These are phyloP conservation scores for Pestalotiopsis sp. DNA, from an alignment of 2,329 filamentous ascomycete species.

Conservation along the genomic window DNA sequence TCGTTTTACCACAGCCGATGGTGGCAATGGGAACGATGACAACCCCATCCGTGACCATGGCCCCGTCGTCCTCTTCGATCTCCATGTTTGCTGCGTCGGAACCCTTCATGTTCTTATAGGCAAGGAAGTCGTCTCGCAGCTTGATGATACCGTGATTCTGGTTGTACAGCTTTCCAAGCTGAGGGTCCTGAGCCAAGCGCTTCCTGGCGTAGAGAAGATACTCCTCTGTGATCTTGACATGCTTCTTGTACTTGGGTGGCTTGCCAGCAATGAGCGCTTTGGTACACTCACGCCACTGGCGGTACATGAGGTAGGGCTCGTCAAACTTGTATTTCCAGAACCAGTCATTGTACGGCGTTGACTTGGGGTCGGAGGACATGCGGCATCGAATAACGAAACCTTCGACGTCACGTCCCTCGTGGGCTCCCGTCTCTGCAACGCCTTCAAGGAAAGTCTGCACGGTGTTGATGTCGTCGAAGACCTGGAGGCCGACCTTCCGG, in stretches of 20 bases:
- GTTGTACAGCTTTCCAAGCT: conserved; percentile 72
- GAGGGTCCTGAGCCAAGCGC: conserved; percentile 69
- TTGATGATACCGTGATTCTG: conserved; percentile 94
- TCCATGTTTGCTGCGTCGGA: conserved; percentile 84
- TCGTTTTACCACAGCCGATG: conserved; percentile 96
- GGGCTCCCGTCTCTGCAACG: conserved; percentile 85
- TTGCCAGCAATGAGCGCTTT: conserved; percentile 82
- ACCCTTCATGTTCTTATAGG: conserved; percentile 81
- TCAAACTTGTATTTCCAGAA: conserved; percentile 99
- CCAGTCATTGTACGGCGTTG: conserved; percentile 78
- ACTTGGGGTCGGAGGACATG: conserved; percentile 54
- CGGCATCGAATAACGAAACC: conserved; percentile 95
- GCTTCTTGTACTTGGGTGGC: conserved; percentile 80
- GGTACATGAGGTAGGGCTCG: conserved; percentile 97
- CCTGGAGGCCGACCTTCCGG: conserved; percentile 79
- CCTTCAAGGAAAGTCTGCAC: conserved; percentile 82
- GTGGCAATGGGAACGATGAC: conserved; percentile 91
- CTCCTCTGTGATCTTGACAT: conserved; percentile 85
- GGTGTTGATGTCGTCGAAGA: conserved; percentile 72
- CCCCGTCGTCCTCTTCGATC: conserved; percentile 53
- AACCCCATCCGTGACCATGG: conserved; percentile 66
- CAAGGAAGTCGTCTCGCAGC: conserved; percentile 85
- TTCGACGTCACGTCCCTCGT: conserved; percentile 90
- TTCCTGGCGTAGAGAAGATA: conserved; percentile 82
- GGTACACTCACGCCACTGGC: conserved; percentile 97